Base-by-base conservation (phyloP, 2,329 filamentous ascomycete genomes). In the Orbilia brochopaga region DNA sequence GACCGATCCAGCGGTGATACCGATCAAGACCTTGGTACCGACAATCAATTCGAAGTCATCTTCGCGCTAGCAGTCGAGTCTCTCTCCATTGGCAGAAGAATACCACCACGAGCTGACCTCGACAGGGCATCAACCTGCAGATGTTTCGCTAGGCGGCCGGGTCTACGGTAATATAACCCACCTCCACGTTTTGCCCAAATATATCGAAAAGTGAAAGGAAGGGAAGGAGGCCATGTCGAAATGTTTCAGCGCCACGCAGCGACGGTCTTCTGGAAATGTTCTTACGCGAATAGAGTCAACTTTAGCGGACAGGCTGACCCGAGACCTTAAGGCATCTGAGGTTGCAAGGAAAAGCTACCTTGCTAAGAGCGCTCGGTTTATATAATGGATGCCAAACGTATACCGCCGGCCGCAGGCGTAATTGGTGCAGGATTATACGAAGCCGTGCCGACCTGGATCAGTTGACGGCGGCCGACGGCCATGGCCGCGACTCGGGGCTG, bases 121-220 rank as follows among this genome's bases (percentile, higher is more conserved):
- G n/a, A n/a, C n/a, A n/a, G n/a, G n/a, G 15, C 37, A 17, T 3
- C 37, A 42, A 6, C 37, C 4, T 42, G 37, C 37, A 42, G 37
- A 42, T 42, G 13, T 42, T 42, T 42, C 37, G 37, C 37, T 42
- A 42, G 37, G 37, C 37, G 37, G 37, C 37, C 37, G 37, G 37
- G 27, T 32, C 27, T 32, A 3, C 27, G 27, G 37, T 42, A 42
- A 42, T 6, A 42, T 5, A 42, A 15, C 37, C 37, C 37, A 42
- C 37, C 37, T 42, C 37, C 37, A 42, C 37, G 37, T 42, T 42
- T 42, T 42, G 37, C 37, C 37, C 37, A 42, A 42, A 42, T 42
- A 42, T 42, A 42, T 42, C 37, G 37, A 42, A 32, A 32, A 3
- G 5, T 15, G 37, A 42, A 13, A 42, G 37, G 37, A 42, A 42